A percentile compares a stretch with the other conserved stretches of the same genome.
These are phyloP conservation scores for Leucocoprinus leucothites DNA, from an alignment of 768 basidiomycete species.

Conservation along the genomic window DNA sequence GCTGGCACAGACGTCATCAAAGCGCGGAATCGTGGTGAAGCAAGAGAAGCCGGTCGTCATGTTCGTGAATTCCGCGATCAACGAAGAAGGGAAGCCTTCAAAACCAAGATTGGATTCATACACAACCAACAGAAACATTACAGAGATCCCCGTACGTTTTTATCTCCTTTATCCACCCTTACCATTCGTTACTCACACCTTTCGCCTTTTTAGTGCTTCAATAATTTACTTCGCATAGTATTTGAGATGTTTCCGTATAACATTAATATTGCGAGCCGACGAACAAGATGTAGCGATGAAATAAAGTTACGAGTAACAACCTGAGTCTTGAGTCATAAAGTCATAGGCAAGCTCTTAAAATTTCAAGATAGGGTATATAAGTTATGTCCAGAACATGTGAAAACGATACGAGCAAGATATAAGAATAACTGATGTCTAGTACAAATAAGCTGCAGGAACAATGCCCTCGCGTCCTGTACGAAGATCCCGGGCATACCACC, in stretches of 20 bases:
- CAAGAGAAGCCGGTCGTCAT: slow-evolving; percentile 86
- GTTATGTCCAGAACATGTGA: slow-evolving; percentile 19
- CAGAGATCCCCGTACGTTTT: slow-evolving; percentile 65
- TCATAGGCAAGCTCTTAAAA: background rate
- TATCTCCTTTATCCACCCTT: slow-evolving; percentile 1
- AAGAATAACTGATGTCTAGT: slow-evolving; percentile 47
- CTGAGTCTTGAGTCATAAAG: slow-evolving; percentile 9
- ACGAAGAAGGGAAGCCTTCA: slow-evolving; percentile 75
- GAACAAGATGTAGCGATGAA: background rate
- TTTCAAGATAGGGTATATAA: slow-evolving; percentile 6
- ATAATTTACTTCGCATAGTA: slow-evolving; percentile 12
- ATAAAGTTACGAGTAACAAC: slow-evolving; percentile 1
- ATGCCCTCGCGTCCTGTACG: slow-evolving; percentile 83
- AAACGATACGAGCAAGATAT: slow-evolving; percentile 31
- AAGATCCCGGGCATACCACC: slow-evolving; percentile 91
- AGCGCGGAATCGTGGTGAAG: slow-evolving; percentile 94
- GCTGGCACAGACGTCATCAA: slow-evolving; percentile 79
- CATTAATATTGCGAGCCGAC: slow-evolving; percentile 16
- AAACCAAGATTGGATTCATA: slow-evolving; percentile 74
- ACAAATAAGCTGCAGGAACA: slow-evolving; percentile 89
- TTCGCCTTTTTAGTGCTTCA: slow-evolving; percentile 26
- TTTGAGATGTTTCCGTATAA: slow-evolving; percentile 13
- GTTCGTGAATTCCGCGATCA: slow-evolving; percentile 83
- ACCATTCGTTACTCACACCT: slow-evolving; percentile 2
- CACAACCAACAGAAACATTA: slow-evolving; percentile 89